A percentile compares a stretch with the other conserved stretches of the same genome.
phyloP scores from a whole-genome alignment of 176 grass and related monocot genomes.

The Thalia dealbata region DNA sequence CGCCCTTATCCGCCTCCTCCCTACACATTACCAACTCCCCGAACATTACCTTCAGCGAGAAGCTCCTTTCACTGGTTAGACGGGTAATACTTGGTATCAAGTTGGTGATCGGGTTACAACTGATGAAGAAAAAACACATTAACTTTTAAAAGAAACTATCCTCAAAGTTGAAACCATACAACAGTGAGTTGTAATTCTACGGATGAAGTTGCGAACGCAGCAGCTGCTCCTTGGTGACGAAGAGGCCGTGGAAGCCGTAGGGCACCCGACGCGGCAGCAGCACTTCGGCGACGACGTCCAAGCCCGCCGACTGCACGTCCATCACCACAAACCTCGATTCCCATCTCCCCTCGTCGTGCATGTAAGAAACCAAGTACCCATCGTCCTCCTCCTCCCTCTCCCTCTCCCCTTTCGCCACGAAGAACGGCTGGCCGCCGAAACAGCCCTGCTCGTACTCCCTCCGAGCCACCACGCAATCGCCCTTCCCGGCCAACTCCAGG shows the following conservation, averaged over 20 bases:
- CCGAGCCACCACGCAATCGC: conserved; percentile 61
- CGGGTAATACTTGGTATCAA: no score
- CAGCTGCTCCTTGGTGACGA: conserved; percentile 50
- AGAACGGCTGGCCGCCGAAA: conserved; percentile 60
- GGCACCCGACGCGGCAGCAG: conserved; percentile 55
- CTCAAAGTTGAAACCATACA: no score
- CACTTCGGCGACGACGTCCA: conserved; percentile 75
- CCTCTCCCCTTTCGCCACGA: conserved; percentile 46
- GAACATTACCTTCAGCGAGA: no score
- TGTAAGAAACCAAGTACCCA: conserved; percentile 75
- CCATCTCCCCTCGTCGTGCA: conserved; percentile 51
- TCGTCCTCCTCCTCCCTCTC: conserved; percentile 50
- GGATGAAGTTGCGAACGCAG: conserved; percentile 42
- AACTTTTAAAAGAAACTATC: no score
- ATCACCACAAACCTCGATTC: conserved; percentile 61
- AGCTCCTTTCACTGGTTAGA: no score
- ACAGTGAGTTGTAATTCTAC: no score
- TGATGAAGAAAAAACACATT: no score
- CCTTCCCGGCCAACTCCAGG: conserved; percentile 27
- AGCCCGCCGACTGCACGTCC: conserved; percentile 51
- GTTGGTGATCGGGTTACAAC: no score
- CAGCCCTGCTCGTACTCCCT: conserved; percentile 52
- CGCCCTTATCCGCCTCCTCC: conserved; percentile 20
- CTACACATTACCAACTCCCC: background rate
- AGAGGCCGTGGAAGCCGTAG: conserved; percentile 84